phyloP scores from a whole-genome alignment of 176 grass and related monocot genomes.

The Carex cristatella region DNA sequence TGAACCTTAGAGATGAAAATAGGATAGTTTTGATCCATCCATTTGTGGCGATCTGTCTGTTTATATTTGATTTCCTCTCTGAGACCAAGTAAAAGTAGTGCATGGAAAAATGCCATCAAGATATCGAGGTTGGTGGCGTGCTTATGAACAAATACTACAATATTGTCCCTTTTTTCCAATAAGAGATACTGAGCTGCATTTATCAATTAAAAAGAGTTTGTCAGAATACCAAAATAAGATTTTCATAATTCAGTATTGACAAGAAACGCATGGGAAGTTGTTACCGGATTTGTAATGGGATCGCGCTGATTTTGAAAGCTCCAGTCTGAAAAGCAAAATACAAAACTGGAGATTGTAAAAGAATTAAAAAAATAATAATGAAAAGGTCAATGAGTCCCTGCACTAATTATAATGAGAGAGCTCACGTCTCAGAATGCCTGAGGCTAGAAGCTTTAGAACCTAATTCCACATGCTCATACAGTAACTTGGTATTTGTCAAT shows the following conservation, averaged over 20 bases:
- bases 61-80: constrained; percentile 32
- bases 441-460: constrained; percentile 75
- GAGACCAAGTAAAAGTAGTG: constrained; percentile 34
- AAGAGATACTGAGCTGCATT: constrained; percentile 75
- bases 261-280: neutral
- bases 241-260: neutral
- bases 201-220: neutral
- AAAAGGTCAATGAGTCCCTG: neutral
- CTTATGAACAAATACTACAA: constrained; percentile 75
- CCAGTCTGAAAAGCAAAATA: constrained; percentile 44
- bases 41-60: constrained; percentile 42
- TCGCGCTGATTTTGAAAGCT: constrained; percentile 48
- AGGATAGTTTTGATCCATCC: constrained; percentile 67
- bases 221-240: neutral
- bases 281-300: constrained; percentile 53
- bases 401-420: neutral
- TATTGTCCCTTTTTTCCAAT: constrained; percentile 44
- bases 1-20: constrained; percentile 68
- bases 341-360: neutral
- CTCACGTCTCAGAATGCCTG: constrained; percentile 66
- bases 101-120: constrained; percentile 75
- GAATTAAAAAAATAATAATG: neutral
- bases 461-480: constrained; percentile 52
- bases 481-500: constrained; percentile 42
- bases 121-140: constrained; percentile 60